phyloP scores from a whole-genome alignment of 306 rosid genomes.

The Lathyrus aphaca region DNA sequence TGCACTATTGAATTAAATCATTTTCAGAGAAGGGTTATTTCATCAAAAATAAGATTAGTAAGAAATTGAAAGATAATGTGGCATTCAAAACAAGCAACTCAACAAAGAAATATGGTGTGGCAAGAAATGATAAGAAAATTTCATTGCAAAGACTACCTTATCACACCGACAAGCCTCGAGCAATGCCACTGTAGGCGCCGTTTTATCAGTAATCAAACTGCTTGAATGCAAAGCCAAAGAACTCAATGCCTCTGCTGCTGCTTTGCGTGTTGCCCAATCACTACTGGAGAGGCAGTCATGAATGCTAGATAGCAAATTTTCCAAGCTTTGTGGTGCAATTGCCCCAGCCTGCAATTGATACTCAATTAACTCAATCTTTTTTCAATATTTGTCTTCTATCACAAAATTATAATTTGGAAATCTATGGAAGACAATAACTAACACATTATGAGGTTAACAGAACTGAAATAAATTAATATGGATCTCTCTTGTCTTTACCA shows the following conservation, averaged over 20 bases:
- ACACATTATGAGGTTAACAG: conserved; percentile 12
- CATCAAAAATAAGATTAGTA: neutral
- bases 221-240: conserved; percentile 84
- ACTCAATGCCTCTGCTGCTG: conserved; percentile 85
- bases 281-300: conserved; percentile 80
- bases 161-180: conserved; percentile 91
- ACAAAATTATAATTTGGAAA: conserved; percentile 7
- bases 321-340: conserved; percentile 83
- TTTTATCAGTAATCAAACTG: conserved; percentile 62
- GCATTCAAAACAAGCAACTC: conserved; percentile 13
- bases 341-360: conserved; percentile 76
- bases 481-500: conserved; percentile 18
- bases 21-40: conserved; percentile 1
- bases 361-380: conserved; percentile 37
- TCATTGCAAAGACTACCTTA: conserved; percentile 70
- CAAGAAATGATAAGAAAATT: conserved; percentile 24
- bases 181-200: conserved; percentile 58
- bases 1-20: conserved; percentile 15
- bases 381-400: conserved; percentile 8
- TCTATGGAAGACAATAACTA: conserved; percentile 22
- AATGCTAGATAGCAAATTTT: conserved; percentile 67
- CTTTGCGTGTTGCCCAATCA: conserved; percentile 99
- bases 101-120: conserved; percentile 8
- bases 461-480: conserved; percentile 3
- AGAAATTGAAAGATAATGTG: conserved; percentile 14